phyloP scores from a whole-genome alignment of 2,329 filamentous ascomycete genomes.

The Pseudogymnoascus pannorum region DNA sequence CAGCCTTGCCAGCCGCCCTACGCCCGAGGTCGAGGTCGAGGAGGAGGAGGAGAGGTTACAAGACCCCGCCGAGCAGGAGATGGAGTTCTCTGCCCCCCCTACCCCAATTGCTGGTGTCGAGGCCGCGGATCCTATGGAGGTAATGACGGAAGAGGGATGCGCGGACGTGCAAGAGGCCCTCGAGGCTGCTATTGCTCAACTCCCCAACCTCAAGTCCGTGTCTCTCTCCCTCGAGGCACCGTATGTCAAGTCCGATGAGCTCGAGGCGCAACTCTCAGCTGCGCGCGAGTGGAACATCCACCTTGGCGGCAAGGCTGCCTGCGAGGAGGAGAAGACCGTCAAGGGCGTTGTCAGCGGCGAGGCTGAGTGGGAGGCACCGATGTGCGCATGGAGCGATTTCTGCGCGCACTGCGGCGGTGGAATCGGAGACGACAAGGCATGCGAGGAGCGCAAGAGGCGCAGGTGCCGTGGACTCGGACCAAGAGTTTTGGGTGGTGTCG shows the following conservation, averaged over 20 bases:
- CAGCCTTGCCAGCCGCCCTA: neutral
- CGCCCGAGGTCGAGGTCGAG: neutral
- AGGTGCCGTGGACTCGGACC: neutral
- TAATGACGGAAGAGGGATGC: neutral
- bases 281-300: neutral
- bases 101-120: neutral
- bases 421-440: neutral
- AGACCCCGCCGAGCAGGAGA: neutral
- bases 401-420: neutral
- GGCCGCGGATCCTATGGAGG: neutral
- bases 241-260: constrained; percentile 3
- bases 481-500: neutral
- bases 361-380: constrained; percentile 2
- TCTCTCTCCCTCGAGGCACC: neutral
- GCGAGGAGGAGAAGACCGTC: neutral
- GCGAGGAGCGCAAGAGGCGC: constrained; percentile 4
- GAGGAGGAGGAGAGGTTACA: constrained; percentile 3
- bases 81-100: neutral
- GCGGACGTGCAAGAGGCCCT: neutral
- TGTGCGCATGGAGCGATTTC: constrained; percentile 4
- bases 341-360: neutral
- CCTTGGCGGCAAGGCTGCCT: neutral
- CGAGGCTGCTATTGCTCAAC: neutral
- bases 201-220: neutral
- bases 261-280: neutral